Evolutionary conservation across 768 basidiomycete genomes (phyloP).

Genomic region (Tricholoma sp.): DNA sequence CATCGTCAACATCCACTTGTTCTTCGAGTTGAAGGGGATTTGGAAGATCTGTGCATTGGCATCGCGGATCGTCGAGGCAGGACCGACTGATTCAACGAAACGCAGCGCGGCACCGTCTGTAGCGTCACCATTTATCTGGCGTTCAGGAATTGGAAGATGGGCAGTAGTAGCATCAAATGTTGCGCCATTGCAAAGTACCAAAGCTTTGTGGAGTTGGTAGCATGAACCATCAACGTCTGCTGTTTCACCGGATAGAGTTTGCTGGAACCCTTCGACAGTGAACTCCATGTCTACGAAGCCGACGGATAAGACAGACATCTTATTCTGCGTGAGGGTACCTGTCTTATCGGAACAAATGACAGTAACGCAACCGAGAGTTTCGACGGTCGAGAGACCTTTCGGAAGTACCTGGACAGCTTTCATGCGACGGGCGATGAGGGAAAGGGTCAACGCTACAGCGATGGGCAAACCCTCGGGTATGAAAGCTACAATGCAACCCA

Average conservation of each 20-base stretch:
- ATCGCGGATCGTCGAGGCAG: constrained; percentile 17
- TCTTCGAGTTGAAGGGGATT: constrained; percentile 44
- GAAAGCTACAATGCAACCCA: constrained; percentile 37
- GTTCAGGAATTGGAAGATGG: constrained; percentile 24
- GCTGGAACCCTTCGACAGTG: constrained; percentile 19
- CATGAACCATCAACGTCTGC: constrained; percentile 1
- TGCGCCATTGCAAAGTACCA: constrained; percentile 55
- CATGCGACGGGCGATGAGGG: constrained; percentile 14
- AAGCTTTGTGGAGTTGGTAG: constrained; percentile 26
- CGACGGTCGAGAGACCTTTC: constrained; percentile 59
- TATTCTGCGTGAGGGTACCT: constrained; percentile 56
- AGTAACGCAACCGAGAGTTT: constrained; percentile 60
- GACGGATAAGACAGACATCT: constrained; percentile 50
- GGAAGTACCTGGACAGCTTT: constrained; percentile 9
- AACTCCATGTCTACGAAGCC: constrained; percentile 31
- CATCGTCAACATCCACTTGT: constrained; percentile 56
- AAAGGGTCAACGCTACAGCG: constrained; percentile 49
- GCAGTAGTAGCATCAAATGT: constrained; percentile 35
- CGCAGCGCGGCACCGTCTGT: constrained; percentile 54
- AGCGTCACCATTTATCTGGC: constrained; percentile 39
- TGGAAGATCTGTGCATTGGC: constrained; percentile 25
- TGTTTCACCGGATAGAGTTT: constrained; percentile 5
- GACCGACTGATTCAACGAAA: constrained; percentile 30
- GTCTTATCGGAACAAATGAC: constrained; percentile 54
- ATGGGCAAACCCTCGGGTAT: constrained; percentile 50